These are phyloP conservation scores for Coemansia guatemalensis DNA, from an alignment of 192 early-diverging fungal species.

Conservation along the genomic window DNA sequence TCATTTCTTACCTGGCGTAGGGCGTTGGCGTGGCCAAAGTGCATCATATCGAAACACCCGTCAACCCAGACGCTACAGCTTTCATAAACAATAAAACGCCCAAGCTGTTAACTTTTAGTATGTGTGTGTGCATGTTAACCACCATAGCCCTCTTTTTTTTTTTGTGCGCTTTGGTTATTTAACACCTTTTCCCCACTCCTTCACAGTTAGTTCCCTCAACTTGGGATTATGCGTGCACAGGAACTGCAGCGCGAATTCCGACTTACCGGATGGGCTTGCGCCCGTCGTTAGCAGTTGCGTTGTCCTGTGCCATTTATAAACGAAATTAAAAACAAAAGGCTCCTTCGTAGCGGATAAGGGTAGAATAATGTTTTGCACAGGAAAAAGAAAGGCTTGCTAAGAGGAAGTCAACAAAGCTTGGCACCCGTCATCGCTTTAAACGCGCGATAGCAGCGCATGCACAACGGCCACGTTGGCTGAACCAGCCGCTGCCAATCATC, in stretches of 20 bases:
- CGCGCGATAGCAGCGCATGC: neutral
- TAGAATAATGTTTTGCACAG: neutral
- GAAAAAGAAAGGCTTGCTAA: neutral
- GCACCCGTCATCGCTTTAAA: neutral
- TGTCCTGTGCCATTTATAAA: constrained; percentile 7
- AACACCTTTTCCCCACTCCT: neutral
- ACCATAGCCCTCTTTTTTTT: neutral
- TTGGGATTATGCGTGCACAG: neutral
- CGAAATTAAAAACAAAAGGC: neutral
- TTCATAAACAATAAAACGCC: neutral
- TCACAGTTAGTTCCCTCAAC: neutral
- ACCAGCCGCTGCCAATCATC: neutral
- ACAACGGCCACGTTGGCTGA: neutral
- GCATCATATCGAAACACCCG: constrained; percentile 97
- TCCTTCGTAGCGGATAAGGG: neutral
- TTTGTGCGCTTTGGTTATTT: neutral
- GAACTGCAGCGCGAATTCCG: neutral
- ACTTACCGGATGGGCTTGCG: constrained; percentile 54
- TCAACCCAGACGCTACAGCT: constrained; percentile 74
- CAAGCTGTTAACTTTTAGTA: neutral
- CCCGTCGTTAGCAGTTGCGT: constrained; percentile 14
- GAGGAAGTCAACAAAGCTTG: neutral
- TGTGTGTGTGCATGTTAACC: neutral
- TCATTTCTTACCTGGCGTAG: constrained; percentile 74
- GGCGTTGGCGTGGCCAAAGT: constrained; percentile 96